Conservation (phyloP, 2,329 filamentous ascomycete genomes). For the Beauveria rudraprayagi region DNA sequence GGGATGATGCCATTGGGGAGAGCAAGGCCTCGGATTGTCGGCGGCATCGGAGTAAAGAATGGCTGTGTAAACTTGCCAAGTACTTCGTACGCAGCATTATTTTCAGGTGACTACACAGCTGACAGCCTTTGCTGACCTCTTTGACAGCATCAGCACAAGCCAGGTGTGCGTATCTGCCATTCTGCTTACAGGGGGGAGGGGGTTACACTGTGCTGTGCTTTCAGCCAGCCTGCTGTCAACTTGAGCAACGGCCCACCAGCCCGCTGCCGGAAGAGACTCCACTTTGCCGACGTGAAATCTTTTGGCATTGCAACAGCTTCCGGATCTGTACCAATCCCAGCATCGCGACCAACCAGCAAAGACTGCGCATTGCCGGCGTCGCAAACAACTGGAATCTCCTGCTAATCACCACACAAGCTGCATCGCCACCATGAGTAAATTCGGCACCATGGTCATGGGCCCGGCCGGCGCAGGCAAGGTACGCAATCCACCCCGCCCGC, state of each 20-base stretch:
- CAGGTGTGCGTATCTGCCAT: not conserved
- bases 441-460: constrained; percentile 90
- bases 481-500: constrained; percentile 12
- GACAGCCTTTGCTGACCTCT: not conserved
- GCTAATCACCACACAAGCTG: no score
- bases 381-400: not conserved
- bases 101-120: not conserved
- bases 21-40: not conserved
- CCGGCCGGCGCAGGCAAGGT: constrained; percentile 92
- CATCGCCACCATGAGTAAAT: constrained; percentile 71
- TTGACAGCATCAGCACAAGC: not conserved
- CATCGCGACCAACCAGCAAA: not conserved
- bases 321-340: not conserved
- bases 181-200: not conserved
- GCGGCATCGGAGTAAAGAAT: not conserved
- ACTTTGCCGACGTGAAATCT: not conserved
- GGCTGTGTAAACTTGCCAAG: not conserved
- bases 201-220: not conserved
- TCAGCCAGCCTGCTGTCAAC: not conserved
- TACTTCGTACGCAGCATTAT: not conserved
- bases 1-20: not conserved
- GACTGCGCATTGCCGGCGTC: not conserved
- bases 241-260: not conserved
- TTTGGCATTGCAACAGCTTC: not conserved
- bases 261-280: not conserved